Conservation (phyloP, 2,329 filamentous ascomycete species). For the Stachybotrys echinatus region DNA sequence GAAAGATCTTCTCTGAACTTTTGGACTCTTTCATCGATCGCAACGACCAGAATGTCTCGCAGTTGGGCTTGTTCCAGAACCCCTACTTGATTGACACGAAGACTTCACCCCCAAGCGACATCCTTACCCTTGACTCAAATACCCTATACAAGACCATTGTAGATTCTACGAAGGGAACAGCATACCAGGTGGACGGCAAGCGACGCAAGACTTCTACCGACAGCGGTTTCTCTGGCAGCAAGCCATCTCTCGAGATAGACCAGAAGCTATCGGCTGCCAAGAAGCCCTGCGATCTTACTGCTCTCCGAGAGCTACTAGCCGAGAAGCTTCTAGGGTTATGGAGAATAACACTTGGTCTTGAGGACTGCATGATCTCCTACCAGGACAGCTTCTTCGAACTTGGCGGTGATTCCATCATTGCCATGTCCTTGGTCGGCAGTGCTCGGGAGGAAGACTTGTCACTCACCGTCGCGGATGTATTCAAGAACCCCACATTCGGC, state of each 20-base stretch:
- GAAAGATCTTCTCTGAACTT: slow-evolving; percentile 9
- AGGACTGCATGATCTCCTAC: slow-evolving; percentile 3
- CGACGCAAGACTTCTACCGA: not conserved
- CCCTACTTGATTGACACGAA: not conserved
- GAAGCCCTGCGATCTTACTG: not conserved
- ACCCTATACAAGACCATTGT: not conserved
- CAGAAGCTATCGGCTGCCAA: not conserved
- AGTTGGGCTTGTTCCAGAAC: slow-evolving; percentile 6
- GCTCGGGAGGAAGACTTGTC: slow-evolving; percentile 9
- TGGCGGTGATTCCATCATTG: slow-evolving; percentile 14
- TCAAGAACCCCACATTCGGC: slow-evolving; percentile 9
- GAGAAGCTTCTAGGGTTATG: slow-evolving; percentile 7
- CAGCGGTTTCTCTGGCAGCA: not conserved
- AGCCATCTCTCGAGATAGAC: not conserved
- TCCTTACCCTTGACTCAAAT: not conserved
- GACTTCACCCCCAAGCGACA: not conserved
- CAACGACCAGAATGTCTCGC: slow-evolving; percentile 9
- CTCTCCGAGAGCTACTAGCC: slow-evolving; percentile 4
- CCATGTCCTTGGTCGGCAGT: slow-evolving; percentile 13
- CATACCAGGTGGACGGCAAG: not conserved
- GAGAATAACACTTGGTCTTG: slow-evolving; percentile 5
- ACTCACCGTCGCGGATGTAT: slow-evolving; percentile 14
- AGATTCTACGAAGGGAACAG: not conserved
- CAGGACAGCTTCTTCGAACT: slow-evolving; percentile 12
- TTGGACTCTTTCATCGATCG: slow-evolving; percentile 11